Percentiles rank a stretch among this genome's conserved stretches.
Evolutionary conservation across 2,329 filamentous ascomycete species (phyloP).

Genomic region (Penicillium fuscoglaucum): DNA sequence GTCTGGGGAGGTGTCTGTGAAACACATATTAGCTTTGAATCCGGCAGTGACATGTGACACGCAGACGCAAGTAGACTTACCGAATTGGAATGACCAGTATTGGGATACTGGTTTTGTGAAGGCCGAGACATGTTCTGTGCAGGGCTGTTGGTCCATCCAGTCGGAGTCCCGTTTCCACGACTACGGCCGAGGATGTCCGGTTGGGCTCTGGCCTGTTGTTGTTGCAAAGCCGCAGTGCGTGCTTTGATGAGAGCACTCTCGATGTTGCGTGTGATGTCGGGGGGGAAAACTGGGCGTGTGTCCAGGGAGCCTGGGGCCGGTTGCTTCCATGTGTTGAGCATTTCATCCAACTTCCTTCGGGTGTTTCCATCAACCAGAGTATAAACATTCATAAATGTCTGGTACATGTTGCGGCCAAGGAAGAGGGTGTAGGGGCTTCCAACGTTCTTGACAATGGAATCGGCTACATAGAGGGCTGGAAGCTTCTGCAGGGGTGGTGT

Average conservation of each 20-base stretch:
- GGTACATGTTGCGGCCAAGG: constrained; percentile 85
- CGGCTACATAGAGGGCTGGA: constrained; percentile 93
- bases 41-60: too few species aligned
- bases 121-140: constrained; percentile 53
- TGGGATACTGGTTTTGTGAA: constrained; percentile 30
- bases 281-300: constrained; percentile 85
- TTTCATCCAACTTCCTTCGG: constrained; percentile 89
- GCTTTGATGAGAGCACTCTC: constrained; percentile 93
- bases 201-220: constrained; percentile 53
- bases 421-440: constrained; percentile 96
- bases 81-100: constrained; percentile 31
- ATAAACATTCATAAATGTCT: constrained; percentile 96
- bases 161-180: constrained; percentile 54
- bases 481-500: constrained; percentile 85
- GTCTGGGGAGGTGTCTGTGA: constrained; percentile 36
- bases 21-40: constrained; percentile 17
- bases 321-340: constrained; percentile 98
- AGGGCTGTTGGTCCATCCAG: constrained; percentile 69
- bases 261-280: constrained; percentile 83
- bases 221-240: constrained; percentile 56
- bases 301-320: constrained; percentile 92
- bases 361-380: constrained; percentile 80
- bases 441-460: constrained; percentile 98
- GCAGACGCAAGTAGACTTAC: constrained; percentile 8
- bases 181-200: constrained; percentile 56